Evolutionary conservation across 2,329 filamentous ascomycete species (phyloP), one percentile per base, ranked within the genome.

Genomic region (Penicillium sp.): DNA sequence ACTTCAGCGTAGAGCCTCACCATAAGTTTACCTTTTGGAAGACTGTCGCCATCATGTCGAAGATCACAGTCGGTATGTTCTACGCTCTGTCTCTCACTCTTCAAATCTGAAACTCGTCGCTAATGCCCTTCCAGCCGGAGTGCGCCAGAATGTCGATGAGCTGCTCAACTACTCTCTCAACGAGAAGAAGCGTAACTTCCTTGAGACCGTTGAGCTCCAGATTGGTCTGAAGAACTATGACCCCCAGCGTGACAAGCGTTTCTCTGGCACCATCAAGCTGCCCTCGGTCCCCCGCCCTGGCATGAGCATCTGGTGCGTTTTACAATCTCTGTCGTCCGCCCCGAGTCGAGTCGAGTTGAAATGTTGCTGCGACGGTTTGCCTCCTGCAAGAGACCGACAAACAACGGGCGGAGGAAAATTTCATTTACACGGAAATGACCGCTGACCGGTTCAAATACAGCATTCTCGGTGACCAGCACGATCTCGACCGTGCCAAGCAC

Each of bases 221-320:
- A 95, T 96, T 86, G 92, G 92, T 81, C 89, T 96, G 80, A 96
- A 96, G 91, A 96, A 96, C 90, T 97, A 97, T 86, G 91, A 99
- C 81, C 94, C 95, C 79, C 87, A 98, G 90, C 94, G 95, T 92
- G 95, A 99, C 87, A 99, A 99, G 94, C 94, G 94, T 97, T 99
- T 99, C 94, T 96, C 92, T 61, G 95, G 95, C 83, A 98, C 95
- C 82, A 91, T 99, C 87, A 93, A 90, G 85, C 91, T 98, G 77
- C 93, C 94, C 72, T 86, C 88, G 77, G 86, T 98, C 74, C 95
- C 93, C 75, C 93, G 92, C 80, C 95, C 92, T 80, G 88, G 89
- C 85, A 95, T 96, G 92, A 83, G 80, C 84, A 88, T 96, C 85
- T 96, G 90, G 85, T 87, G 81, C 69, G 83, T 78, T 69, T 52